Evolutionary conservation across 495 filamentous ascomycete species (phyloP), one percentile per base, ranked within the genome.

Genomic region (Glutinoglossum americanum): DNA sequence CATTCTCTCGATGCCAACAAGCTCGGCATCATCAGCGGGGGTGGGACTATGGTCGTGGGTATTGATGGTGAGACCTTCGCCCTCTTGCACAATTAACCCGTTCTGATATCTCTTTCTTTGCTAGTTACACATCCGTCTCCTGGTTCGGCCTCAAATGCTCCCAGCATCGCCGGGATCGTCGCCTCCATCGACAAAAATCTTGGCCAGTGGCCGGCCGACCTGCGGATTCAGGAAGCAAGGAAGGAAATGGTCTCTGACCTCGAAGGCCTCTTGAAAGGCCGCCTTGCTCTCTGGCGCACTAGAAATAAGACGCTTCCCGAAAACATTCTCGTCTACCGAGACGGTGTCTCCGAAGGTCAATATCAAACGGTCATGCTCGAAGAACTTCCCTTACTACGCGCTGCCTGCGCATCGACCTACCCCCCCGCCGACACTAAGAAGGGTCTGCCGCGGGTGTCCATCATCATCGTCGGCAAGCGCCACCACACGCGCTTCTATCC

Each of bases 401-500:
- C 25, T 45, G 56, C 56, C 11, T 35, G 32, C 74, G 1, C 85
- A 84, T 58, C 68, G n/a, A 60, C 72, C 17, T 86, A 85, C 65
- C 71, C 76, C 3, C 67, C 70, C 0, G 33, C 59, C 0, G 60
- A 62, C 2, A 73, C 71, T 4, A 73, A 71, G 27, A 53, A 32
- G 26, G 21, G 47, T 10, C 47, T 51, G 1, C 81, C 85, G 0
- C 74, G 73, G 47, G 72, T 87, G 15, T 70, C 77, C 0, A 69
- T 87, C 35, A 70, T 86, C 19, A 72, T 87, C 19, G 83, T 83
- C 0, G 85, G 86, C 41, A 94, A 95, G 67, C 78, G 90, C 26
- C 90, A 97, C 62, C 86, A 94, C 64, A 94, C 86, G 0, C 83
- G 89, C 0, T 94, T 96, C 72, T 94, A 83, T 66, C 76, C 80